Percentiles rank a stretch among this genome's conserved stretches.
These are phyloP conservation scores for Spergularia azorica DNA, from an alignment of 179 eudicot species.

Conservation along the genomic window DNA sequence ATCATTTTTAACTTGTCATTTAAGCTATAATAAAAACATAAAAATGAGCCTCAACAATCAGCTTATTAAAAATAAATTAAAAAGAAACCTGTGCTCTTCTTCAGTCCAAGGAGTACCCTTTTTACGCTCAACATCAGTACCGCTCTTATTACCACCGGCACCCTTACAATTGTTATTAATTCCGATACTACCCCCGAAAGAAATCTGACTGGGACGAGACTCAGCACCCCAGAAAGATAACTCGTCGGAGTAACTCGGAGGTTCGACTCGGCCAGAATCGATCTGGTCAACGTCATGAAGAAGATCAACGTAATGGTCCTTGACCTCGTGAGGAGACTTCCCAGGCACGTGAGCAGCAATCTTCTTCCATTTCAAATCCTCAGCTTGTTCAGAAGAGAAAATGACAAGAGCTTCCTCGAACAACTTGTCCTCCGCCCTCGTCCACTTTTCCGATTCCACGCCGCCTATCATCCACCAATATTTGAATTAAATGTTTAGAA, in stretches of 20 bases:
- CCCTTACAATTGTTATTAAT: too few species aligned
- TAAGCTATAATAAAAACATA: too few species aligned
- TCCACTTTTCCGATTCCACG: conserved; percentile 40
- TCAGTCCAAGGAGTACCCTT: conserved; percentile 99
- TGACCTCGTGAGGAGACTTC: conserved; percentile 54
- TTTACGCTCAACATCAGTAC: conserved; percentile 70
- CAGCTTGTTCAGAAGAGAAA: conserved; percentile 37
- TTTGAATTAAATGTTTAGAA: neutral
- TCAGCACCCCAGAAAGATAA: conserved; percentile 32
- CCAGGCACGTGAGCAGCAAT: conserved; percentile 70
- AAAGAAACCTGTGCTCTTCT: conserved; percentile 80
- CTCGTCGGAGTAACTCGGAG: conserved; percentile 62
- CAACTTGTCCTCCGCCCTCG: conserved; percentile 65
- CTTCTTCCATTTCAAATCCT: conserved; percentile 52
- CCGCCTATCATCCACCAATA: conserved; percentile 29
- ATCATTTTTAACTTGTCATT: too few species aligned
- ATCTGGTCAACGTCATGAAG: conserved; percentile 68
- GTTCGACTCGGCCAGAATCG: conserved; percentile 76
- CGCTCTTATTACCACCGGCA: neutral
- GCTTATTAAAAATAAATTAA: neutral
- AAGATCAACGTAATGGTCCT: conserved; percentile 61
- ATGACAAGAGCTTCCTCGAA: conserved; percentile 76
- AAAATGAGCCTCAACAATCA: too few species aligned
- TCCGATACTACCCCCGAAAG: conserved; percentile 25
- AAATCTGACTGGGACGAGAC: conserved; percentile 51